phyloP scores from a whole-genome alignment of 192 early-diverging fungal species.

The Backusella westeae region DNA sequence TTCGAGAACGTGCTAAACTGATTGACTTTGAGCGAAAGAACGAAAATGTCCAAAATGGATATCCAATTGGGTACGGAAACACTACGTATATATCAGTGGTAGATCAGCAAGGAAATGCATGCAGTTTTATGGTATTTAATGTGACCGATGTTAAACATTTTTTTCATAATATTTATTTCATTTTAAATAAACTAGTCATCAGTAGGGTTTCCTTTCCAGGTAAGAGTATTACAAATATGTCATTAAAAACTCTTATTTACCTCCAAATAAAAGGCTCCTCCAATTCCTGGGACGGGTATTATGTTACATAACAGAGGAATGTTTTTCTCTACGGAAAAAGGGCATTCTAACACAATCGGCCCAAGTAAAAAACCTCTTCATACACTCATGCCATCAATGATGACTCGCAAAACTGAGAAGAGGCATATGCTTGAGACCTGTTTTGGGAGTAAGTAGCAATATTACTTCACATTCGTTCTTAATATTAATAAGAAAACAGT shows the following conservation, averaged over 20 bases:
- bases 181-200: conserved; percentile 58
- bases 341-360: conserved; percentile 59
- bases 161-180: too few relatives aligned
- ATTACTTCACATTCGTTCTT: background rate
- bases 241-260: too few relatives aligned
- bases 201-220: conserved; percentile 39
- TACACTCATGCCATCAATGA: conserved; percentile 74
- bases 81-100: conserved; percentile 76
- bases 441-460: conserved; percentile 39
- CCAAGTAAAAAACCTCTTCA: conserved; percentile 73
- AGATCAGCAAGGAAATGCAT: conserved; percentile 75
- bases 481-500: conserved; percentile 38
- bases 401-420: conserved; percentile 37
- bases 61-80: conserved; percentile 54
- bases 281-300: conserved; percentile 58
- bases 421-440: conserved; percentile 36
- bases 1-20: conserved; percentile 49
- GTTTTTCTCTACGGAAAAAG: conserved; percentile 59
- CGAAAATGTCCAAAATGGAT: conserved; percentile 47
- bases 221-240: conserved; percentile 28
- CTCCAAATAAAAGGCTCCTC: conserved; percentile 33
- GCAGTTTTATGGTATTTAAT: conserved; percentile 61
- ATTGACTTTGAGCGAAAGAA: conserved; percentile 50
- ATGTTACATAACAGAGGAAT: conserved; percentile 65
- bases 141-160: background rate